Percentiles rank a stretch among this genome's conserved stretches.
phyloP scores from a whole-genome alignment of 768 basidiomycete genomes.

The Leccinum boreale region DNA sequence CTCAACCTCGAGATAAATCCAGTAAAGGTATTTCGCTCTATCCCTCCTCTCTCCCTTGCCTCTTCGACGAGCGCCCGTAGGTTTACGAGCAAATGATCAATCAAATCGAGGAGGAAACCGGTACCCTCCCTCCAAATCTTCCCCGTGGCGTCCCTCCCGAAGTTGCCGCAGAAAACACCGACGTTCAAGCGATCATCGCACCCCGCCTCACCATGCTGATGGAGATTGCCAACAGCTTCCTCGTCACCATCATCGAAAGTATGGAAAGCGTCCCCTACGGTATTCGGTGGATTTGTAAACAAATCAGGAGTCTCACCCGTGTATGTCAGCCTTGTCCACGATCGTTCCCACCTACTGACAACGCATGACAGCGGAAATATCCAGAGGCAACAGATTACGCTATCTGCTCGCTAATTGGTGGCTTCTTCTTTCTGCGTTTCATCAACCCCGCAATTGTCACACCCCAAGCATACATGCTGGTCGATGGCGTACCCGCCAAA shows the following conservation, averaged over 20 bases:
- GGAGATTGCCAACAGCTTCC: constrained; percentile 98
- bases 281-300: constrained; percentile 99
- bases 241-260: constrained; percentile 96
- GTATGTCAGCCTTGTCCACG: constrained; percentile 42
- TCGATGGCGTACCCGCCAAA: constrained; percentile 96
- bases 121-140: constrained; percentile 83
- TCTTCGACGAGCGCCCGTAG: constrained; percentile 35
- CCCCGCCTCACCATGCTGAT: constrained; percentile 98
- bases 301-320: constrained; percentile 93
- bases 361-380: constrained; percentile 78
- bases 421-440: constrained; percentile 99
- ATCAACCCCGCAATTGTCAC: constrained; percentile 99
- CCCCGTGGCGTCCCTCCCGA: constrained; percentile 94
- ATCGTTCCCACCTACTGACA: constrained; percentile 9
- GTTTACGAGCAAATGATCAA: constrained; percentile 99
- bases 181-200: constrained; percentile 97
- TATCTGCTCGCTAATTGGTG: constrained; percentile 97
- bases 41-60: not conserved
- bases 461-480: constrained; percentile 99
- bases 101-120: constrained; percentile 97
- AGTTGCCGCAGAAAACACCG: constrained; percentile 87
- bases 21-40: constrained; percentile 64
- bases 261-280: constrained; percentile 99
- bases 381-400: constrained; percentile 98
- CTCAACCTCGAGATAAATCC: constrained; percentile 99